Conservation (phyloP, 805 yeast species). For the Saturnispora bothae region DNA sequence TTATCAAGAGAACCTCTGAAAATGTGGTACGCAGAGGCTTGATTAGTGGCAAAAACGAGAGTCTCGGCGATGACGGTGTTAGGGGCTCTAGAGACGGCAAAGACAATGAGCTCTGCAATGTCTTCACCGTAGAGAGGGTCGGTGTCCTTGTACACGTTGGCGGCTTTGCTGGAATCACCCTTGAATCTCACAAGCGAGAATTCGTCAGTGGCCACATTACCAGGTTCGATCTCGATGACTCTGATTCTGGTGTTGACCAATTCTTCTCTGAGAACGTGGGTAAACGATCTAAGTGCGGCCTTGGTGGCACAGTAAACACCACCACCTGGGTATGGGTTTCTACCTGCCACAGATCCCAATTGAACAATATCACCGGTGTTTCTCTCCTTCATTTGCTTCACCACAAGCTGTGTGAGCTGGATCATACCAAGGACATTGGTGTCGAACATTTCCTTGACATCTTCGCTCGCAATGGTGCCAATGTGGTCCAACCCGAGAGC, state of each 20-base stretch:
- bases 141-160: constrained; percentile 53
- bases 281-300: constrained; percentile 61
- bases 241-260: constrained; percentile 45
- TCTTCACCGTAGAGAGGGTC: constrained; percentile 66
- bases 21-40: constrained; percentile 66
- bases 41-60: constrained; percentile 75
- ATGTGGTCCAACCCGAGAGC: constrained; percentile 73
- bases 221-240: constrained; percentile 68
- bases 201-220: constrained; percentile 66
- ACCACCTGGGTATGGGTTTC: constrained; percentile 73
- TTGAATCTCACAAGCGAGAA: constrained; percentile 54
- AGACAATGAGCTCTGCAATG: constrained; percentile 65
- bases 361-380: constrained; percentile 67
- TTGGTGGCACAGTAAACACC: constrained; percentile 70
- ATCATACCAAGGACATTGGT: constrained; percentile 86
- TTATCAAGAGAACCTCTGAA: constrained; percentile 29
- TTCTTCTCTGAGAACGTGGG: constrained; percentile 53
- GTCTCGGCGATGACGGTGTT: constrained; percentile 74
- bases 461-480: constrained; percentile 55
- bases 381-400: constrained; percentile 60
- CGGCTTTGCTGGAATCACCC: constrained; percentile 53
- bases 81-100: constrained; percentile 53
- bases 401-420: constrained; percentile 67
- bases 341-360: constrained; percentile 69
- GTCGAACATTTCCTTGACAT: constrained; percentile 65